Evolutionary conservation across 2,329 filamentous ascomycete genomes (phyloP).

Genomic region (Talaromyces sp.): DNA sequence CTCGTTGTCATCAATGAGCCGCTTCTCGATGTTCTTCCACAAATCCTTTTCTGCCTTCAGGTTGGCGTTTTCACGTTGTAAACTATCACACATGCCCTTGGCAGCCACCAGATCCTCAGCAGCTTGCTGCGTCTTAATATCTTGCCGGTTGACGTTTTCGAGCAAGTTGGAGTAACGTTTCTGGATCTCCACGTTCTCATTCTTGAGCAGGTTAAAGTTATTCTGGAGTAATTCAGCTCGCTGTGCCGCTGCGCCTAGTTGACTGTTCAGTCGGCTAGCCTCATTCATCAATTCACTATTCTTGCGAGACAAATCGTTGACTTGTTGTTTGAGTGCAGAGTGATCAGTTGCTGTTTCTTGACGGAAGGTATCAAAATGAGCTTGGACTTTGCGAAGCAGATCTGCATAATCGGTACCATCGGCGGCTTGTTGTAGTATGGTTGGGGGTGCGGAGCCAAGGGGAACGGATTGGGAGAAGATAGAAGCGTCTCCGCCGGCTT

Average conservation of each 20-base stretch:
- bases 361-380: slow-evolving; percentile 83
- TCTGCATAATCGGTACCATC: slow-evolving; percentile 69
- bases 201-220: slow-evolving; percentile 79
- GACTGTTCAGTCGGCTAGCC: slow-evolving; percentile 72
- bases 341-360: slow-evolving; percentile 80
- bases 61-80: slow-evolving; percentile 87
- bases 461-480: slow-evolving; percentile 69
- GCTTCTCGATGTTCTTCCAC: slow-evolving; percentile 88
- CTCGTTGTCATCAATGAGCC: slow-evolving; percentile 85
- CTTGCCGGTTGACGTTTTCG: slow-evolving; percentile 82
- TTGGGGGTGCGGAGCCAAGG: slow-evolving; percentile 48
- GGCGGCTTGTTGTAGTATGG: slow-evolving; percentile 41
- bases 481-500: slow-evolving; percentile 57
- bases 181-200: slow-evolving; percentile 80
- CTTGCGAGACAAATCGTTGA: slow-evolving; percentile 74
- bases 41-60: slow-evolving; percentile 92
- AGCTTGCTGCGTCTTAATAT: slow-evolving; percentile 83
- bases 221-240: slow-evolving; percentile 84
- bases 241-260: slow-evolving; percentile 75
- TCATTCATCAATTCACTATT: slow-evolving; percentile 80
- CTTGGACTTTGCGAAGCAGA: slow-evolving; percentile 80
- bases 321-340: slow-evolving; percentile 76
- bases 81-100: slow-evolving; percentile 73
- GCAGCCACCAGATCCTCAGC: slow-evolving; percentile 90
- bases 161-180: slow-evolving; percentile 73